phyloP scores from a whole-genome alignment of 1,139 yeast species.

The Ogataea hybrid region DNA sequence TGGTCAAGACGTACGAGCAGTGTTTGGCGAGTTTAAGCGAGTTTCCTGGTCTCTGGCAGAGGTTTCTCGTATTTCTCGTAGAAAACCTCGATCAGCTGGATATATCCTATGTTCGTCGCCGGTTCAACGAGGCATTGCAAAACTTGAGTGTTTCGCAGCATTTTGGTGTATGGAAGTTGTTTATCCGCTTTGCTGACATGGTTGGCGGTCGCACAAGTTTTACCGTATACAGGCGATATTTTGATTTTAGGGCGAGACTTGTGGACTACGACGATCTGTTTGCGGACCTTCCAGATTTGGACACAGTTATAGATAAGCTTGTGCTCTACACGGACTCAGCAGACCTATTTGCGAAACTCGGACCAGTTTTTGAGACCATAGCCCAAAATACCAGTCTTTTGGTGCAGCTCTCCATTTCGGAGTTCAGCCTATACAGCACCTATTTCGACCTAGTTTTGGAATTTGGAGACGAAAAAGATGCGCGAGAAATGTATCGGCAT shows the following conservation, averaged over 20 bases:
- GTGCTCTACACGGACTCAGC: slow-evolving; percentile 19
- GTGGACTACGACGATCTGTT: slow-evolving; percentile 22
- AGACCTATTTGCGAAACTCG: slow-evolving; percentile 13
- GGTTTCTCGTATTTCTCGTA: slow-evolving; percentile 48
- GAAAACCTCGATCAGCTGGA: slow-evolving; percentile 33
- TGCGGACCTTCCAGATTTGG: slow-evolving; percentile 11
- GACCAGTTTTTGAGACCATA: slow-evolving; percentile 30
- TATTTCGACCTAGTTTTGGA: slow-evolving; percentile 45
- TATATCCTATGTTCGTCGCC: slow-evolving; percentile 43
- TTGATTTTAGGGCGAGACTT: slow-evolving; percentile 36
- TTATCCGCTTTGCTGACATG: slow-evolving; percentile 46
- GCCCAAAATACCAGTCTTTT: slow-evolving; percentile 34
- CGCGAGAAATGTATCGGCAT: slow-evolving; percentile 37
- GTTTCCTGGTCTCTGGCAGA: slow-evolving; percentile 55
- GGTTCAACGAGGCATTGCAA: slow-evolving; percentile 54
- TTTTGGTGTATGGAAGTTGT: slow-evolving; percentile 57
- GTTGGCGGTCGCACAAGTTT: slow-evolving; percentile 45
- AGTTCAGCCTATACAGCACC: slow-evolving; percentile 44
- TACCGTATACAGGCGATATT: slow-evolving; percentile 44
- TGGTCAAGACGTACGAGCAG: slow-evolving; percentile 40
- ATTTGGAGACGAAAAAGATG: slow-evolving; percentile 15
- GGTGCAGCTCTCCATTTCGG: slow-evolving; percentile 37
- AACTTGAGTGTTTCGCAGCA: slow-evolving; percentile 54
- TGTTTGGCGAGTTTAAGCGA: slow-evolving; percentile 44
- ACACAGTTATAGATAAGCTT: slow-evolving; percentile 29